Evolutionary conservation across 2,329 filamentous ascomycete genomes (phyloP), one percentile per base, ranked within the genome.

Genomic region (Diaporthe citrichinensis): DNA sequence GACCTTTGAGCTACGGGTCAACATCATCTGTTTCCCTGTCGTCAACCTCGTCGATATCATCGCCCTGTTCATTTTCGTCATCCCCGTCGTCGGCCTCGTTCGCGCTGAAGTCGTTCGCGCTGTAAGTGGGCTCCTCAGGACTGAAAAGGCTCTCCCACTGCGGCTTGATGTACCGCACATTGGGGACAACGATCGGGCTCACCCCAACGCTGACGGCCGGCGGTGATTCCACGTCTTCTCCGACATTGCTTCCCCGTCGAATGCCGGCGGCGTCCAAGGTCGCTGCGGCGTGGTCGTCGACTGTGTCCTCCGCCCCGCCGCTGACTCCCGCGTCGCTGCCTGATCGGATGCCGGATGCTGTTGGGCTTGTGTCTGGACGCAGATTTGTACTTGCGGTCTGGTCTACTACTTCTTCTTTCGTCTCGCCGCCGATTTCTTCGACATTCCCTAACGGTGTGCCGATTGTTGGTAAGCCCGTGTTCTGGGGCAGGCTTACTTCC

Each of bases 141-240:
- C 49, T 69, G 23, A 41, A 28, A 9, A 41, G 41, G 39, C 41
- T 65, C 25, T 53, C 65, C 65, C 65, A 69, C 34, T 69, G 65
- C 8, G 65, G 65, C 49, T 34, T 69, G 34, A 55, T 55, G 23
- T 55, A 69, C n/a, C 49, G 34, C 34, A 55, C 23, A 20, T 2
- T 14, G 15, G 23, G 49, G 5, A 39, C 14, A 14, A 39, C 2
- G 23, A 25, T 1, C 10, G 15, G n/a, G 34, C 49, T 23, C 4
- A 31, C 34, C 3, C 6, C 3, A 14, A 25, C 1, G 5, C 34
- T 31, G 23, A 10, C 1, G 8, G n/a, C 23, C n/a, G n/a, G 46
- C 8, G n/a, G 23, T 10, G 65, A 17, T 15, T 31, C 65, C 23
- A 41, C 2, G 49, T 28, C 49, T 2, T 17, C 49, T 14, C 49